phyloP scores from a whole-genome alignment of 2,329 filamentous ascomycete genomes.

The Fusarium mangiferae region DNA sequence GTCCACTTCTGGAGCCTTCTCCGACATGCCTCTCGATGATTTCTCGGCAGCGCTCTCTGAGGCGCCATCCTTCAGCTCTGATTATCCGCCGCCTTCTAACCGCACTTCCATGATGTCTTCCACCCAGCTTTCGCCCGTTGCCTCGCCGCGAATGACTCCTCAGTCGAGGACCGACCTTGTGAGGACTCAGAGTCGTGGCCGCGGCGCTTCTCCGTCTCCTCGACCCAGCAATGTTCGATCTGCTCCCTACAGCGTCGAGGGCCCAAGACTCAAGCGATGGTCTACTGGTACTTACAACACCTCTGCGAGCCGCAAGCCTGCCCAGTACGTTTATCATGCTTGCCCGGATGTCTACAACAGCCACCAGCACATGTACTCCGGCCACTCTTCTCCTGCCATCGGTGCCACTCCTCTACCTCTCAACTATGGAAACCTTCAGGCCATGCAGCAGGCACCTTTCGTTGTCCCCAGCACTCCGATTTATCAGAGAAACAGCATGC shows the following conservation, averaged over 20 bases:
- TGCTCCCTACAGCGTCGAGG: constrained; percentile 77
- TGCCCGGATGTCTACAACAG: constrained; percentile 68
- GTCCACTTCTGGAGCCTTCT: constrained; percentile 72
- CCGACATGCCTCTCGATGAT: constrained; percentile 78
- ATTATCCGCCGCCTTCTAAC: constrained; percentile 74
- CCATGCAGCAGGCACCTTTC: constrained; percentile 65
- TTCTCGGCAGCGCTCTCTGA: constrained; percentile 74
- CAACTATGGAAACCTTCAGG: constrained; percentile 65
- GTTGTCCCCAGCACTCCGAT: constrained; percentile 62
- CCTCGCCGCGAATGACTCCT: constrained; percentile 74
- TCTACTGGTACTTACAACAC: constrained; percentile 79
- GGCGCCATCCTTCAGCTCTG: constrained; percentile 72
- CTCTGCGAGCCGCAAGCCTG: constrained; percentile 63
- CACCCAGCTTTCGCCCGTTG: constrained; percentile 76
- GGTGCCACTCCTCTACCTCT: constrained; percentile 61
- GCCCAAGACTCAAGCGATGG: constrained; percentile 76
- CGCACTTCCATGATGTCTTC: constrained; percentile 77
- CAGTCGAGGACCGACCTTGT: constrained; percentile 70
- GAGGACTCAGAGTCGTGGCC: constrained; percentile 72
- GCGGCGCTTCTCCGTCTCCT: constrained; percentile 75
- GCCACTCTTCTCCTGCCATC: constrained; percentile 56
- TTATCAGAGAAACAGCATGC: constrained; percentile 67
- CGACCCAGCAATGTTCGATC: constrained; percentile 71
- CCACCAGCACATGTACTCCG: constrained; percentile 63
- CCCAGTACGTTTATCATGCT: constrained; percentile 72